These are phyloP conservation scores for Tricholoma flavovirens DNA, from an alignment of 768 basidiomycete species.

Conservation along the genomic window DNA sequence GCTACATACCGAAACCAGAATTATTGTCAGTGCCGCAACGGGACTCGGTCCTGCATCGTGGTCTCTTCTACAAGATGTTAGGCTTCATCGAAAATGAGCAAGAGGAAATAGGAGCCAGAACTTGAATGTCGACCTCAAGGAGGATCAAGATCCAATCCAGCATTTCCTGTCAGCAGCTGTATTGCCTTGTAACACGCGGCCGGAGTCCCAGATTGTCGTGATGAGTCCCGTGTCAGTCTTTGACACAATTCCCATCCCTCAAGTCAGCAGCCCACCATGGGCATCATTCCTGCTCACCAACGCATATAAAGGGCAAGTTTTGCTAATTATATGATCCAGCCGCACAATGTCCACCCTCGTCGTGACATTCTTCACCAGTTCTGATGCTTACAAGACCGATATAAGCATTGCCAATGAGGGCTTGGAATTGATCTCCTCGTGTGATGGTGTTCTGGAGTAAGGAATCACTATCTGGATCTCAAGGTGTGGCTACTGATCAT, in stretches of 20 bases:
- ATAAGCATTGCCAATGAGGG: background rate
- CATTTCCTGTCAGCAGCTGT: too few relatives aligned
- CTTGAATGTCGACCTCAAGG: background rate
- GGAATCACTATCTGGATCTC: background rate
- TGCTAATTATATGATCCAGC: background rate
- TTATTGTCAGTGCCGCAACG: too few relatives aligned
- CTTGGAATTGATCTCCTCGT: background rate
- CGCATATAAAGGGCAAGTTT: background rate
- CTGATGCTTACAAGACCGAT: background rate
- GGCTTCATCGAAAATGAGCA: background rate
- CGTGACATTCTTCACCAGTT: background rate
- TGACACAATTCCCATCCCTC: too few relatives aligned
- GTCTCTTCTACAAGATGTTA: background rate
- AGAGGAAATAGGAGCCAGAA: background rate
- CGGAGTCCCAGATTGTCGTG: too few relatives aligned
- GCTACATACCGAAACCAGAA: too few relatives aligned
- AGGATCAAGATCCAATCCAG: background rate
- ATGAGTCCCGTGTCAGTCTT: too few relatives aligned
- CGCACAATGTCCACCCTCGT: background rate
- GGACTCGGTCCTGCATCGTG: background rate
- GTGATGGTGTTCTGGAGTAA: background rate
- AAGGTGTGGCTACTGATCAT: background rate
- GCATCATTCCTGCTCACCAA: background rate
- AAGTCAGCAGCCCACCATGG: too few relatives aligned
- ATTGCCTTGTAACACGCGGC: too few relatives aligned